Percentiles rank a stretch among this genome's conserved stretches.
These are phyloP conservation scores for Candida jianshihensis DNA, from an alignment of 805 yeast genomes.

Conservation along the genomic window DNA sequence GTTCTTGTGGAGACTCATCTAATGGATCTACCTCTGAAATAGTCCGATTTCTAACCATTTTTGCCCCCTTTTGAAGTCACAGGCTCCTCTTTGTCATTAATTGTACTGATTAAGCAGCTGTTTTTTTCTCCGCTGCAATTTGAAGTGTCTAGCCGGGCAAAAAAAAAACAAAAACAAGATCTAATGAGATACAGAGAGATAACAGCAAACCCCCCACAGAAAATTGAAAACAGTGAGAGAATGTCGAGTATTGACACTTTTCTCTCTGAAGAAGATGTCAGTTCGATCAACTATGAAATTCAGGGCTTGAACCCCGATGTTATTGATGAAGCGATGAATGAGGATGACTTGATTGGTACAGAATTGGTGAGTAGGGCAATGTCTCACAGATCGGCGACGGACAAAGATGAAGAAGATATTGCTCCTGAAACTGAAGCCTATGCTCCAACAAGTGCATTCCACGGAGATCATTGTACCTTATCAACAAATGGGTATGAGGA, in stretches of 20 bases:
- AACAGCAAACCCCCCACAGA: too few species aligned
- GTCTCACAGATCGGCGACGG: too few species aligned
- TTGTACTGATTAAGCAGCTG: too few species aligned
- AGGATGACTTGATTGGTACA: conserved; percentile 1
- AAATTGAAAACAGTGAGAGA: too few species aligned
- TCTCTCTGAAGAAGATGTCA: not conserved
- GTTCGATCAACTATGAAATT: not conserved
- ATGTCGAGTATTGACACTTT: too few species aligned
- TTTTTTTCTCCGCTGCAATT: too few species aligned
- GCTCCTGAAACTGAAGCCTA: not conserved
- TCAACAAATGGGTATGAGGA: not conserved
- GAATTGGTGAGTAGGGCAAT: not conserved
- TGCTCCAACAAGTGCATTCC: not conserved
- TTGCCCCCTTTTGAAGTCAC: not conserved
- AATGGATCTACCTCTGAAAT: conserved; percentile 1
- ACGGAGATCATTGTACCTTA: not conserved
- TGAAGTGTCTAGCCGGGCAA: too few species aligned
- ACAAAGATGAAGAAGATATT: too few species aligned
- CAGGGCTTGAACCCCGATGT: conserved; percentile 2
- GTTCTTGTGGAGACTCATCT: not conserved
- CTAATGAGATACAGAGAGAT: too few species aligned
- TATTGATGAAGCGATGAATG: not conserved
- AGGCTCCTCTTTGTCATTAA: too few species aligned
- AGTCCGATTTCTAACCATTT: not conserved
- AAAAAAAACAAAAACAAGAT: too few species aligned